Evolutionary conservation across 2,329 filamentous ascomycete species (phyloP), one percentile per base, ranked within the genome.

Genomic region (Alternaria brassicae): DNA sequence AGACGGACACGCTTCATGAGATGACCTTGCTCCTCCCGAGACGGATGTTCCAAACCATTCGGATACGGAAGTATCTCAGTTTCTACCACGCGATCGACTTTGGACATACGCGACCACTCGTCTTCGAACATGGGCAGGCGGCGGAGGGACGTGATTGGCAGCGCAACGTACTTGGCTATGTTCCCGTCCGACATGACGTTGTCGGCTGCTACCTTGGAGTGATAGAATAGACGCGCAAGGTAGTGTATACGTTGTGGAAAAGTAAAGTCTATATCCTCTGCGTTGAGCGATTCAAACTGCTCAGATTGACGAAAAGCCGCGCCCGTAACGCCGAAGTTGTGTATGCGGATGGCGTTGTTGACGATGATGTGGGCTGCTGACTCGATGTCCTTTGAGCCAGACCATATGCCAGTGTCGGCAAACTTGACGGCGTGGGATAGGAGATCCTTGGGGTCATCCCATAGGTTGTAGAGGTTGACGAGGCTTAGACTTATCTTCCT

Each of bases 191-290:
- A 25, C 58, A 60, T 60, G 40, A 57, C 47, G 6, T 56, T 39
- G 2, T 41, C 48, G 3, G 58, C 58, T 1, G 34, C 53, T 2
- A 45, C 27, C 27, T 60, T 60, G 13, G 41, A 51, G 17, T 56
- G 58, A n/a, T 13, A 13, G 4, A 60, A 19, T 12, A 60, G 41
- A 0, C 23, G 27, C 1, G 40, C 40, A 2, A 60, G 15, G 3
- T 57, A 57, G 13, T 57, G 47, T 0, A 60, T 57, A 15, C 58
- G 58, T 21, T 60, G 53, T 3, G 47, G 34, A 7, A 60, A 60
- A 5, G 53, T 56, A 4, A 52, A 56, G 6, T 47, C 32, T n/a
- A 39, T 13, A 1, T 60, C 58, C 21, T 52, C 53, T 1, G 19
- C 23, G 21, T 52, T 39, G 2, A 47, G 37, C n/a, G 45, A 37